phyloP scores from a whole-genome alignment of 1,139 yeast species.

The Geotrichum restrictum region DNA sequence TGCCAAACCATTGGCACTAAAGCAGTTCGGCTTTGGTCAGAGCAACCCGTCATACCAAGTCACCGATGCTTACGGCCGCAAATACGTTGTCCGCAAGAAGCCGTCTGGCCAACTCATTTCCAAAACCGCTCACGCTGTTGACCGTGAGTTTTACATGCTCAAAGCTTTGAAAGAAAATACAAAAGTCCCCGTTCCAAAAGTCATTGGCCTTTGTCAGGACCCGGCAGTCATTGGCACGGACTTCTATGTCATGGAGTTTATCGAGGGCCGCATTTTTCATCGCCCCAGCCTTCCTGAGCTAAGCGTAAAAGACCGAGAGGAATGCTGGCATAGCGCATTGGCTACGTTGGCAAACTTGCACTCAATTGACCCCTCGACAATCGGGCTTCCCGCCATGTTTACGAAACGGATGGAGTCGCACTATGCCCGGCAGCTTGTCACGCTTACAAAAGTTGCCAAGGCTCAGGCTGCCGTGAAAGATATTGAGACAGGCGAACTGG shows the following conservation, averaged over 20 bases:
- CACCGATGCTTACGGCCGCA: conserved; percentile 43
- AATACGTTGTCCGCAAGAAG: conserved; percentile 55
- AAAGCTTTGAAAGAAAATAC: conserved; percentile 38
- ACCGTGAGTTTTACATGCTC: conserved; percentile 56
- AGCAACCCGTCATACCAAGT: conserved; percentile 62
- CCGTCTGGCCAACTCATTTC: conserved; percentile 59
- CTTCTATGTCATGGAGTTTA: conserved; percentile 58
- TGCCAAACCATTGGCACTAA: conserved; percentile 29
- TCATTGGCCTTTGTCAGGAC: conserved; percentile 59
- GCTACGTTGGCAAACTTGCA: conserved; percentile 53
- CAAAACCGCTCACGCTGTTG: conserved; percentile 62
- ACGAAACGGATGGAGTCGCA: conserved; percentile 47
- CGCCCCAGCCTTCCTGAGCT: conserved; percentile 50
- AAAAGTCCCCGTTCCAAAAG: conserved; percentile 57
- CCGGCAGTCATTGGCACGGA: conserved; percentile 71
- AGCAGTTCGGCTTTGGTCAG: conserved; percentile 64
- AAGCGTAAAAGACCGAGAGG: conserved; percentile 31
- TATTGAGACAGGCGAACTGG: conserved; percentile 38
- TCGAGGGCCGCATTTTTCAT: conserved; percentile 57
- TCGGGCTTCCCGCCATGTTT: conserved; percentile 43
- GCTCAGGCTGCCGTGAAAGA: conserved; percentile 45
- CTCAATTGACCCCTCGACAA: conserved; percentile 46
- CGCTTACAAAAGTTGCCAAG: conserved; percentile 48
- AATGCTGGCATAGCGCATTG: conserved; percentile 51
- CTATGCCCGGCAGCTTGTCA: conserved; percentile 54